Evolutionary conservation across 768 basidiomycete species (phyloP).

Genomic region (Russula vinacea): DNA sequence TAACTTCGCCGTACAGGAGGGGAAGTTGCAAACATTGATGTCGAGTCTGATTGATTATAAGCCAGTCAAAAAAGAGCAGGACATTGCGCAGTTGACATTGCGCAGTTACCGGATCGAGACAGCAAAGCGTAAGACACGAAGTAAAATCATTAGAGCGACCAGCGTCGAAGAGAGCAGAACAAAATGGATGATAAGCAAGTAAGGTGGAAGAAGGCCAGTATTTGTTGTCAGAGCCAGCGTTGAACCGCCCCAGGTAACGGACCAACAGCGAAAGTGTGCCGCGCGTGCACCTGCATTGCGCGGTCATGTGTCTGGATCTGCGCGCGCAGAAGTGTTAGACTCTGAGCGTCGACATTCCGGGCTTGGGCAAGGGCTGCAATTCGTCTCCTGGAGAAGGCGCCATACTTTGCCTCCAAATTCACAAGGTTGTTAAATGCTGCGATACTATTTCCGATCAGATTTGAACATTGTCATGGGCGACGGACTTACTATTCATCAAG

Average conservation of each 20-base stretch:
- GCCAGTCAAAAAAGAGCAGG: neutral
- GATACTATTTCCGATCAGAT: constrained; percentile 19
- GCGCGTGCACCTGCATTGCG: constrained; percentile 13
- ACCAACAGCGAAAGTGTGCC: constrained; percentile 6
- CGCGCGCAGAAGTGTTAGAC: constrained; percentile 1
- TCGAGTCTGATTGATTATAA: constrained; percentile 3
- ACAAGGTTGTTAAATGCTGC: constrained; percentile 23
- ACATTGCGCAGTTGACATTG: neutral
- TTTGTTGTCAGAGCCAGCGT: constrained; percentile 22
- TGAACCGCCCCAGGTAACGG: constrained; percentile 19
- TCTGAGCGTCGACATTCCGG: constrained; percentile 7
- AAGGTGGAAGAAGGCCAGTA: neutral
- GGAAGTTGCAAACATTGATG: neutral
- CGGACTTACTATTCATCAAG: constrained; percentile 26
- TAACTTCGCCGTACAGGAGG: too few relatives aligned
- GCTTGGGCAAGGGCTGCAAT: constrained; percentile 14
- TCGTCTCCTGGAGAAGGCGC: constrained; percentile 20
- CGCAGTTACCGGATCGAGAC: neutral
- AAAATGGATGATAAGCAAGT: neutral
- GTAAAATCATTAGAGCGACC: neutral
- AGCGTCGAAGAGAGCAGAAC: constrained; percentile 6
- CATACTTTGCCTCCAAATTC: constrained; percentile 22
- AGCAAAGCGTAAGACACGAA: neutral
- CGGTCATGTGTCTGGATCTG: constrained; percentile 22
- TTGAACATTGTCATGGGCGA: neutral